These are phyloP conservation scores for Botryococcus braunii DNA, from an alignment of 163 green algal genomes.

Conservation along the genomic window DNA sequence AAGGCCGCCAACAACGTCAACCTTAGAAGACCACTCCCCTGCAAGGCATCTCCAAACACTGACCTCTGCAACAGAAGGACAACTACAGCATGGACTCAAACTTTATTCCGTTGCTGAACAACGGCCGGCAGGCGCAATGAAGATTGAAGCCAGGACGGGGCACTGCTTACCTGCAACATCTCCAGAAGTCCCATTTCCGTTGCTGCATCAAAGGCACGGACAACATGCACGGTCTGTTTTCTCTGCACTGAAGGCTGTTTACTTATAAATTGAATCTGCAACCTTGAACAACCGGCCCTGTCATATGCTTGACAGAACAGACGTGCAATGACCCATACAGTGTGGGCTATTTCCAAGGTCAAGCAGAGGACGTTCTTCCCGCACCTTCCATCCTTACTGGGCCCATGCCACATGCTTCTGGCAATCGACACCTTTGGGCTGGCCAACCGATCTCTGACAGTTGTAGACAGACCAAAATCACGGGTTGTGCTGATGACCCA, in stretches of 20 bases:
- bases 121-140: constrained; percentile 5
- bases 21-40: neutral
- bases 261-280: constrained; percentile 55
- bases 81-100: no score
- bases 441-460: constrained; percentile 1
- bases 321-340: neutral
- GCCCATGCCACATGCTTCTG: constrained; percentile 66
- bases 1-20: constrained; percentile 38
- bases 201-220: constrained; percentile 49
- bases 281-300: constrained; percentile 16
- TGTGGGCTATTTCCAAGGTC: neutral
- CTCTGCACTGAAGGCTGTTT: constrained; percentile 17
- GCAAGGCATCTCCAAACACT: no score
- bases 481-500: constrained; percentile 59
- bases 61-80: no score
- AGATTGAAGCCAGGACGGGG: neutral
- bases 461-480: constrained; percentile 9
- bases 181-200: constrained; percentile 53
- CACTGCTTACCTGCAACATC: neutral
- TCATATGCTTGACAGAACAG: neutral
- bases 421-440: constrained; percentile 30
- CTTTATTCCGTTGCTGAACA: no score
- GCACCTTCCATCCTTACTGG: constrained; percentile 73
- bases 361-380: neutral
- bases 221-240: constrained; percentile 22